phyloP scores from a whole-genome alignment of 2,329 filamentous ascomycete genomes.

The Cercospora nicotianae region DNA sequence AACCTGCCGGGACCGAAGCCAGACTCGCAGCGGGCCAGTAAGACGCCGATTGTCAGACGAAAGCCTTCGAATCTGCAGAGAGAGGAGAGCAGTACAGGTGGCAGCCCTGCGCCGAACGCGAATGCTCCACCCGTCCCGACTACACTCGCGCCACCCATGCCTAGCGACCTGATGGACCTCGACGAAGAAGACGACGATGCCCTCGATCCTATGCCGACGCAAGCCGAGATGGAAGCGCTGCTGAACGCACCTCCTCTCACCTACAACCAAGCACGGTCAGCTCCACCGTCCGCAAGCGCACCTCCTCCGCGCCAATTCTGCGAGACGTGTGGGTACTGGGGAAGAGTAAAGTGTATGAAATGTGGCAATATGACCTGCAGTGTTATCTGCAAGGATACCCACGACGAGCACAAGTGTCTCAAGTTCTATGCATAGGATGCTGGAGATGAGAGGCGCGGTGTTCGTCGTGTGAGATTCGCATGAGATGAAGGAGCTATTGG shows the following conservation, averaged over 20 bases:
- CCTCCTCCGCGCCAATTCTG: slow-evolving; percentile 67
- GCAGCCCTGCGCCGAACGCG: slow-evolving; percentile 30
- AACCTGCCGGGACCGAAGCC: slow-evolving; percentile 10
- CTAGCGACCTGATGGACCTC: slow-evolving; percentile 39
- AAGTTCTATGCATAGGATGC: slow-evolving; percentile 45
- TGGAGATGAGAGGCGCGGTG: slow-evolving; percentile 10
- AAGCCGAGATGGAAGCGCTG: slow-evolving; percentile 61
- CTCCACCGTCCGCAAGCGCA: slow-evolving; percentile 41
- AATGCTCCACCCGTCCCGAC: slow-evolving; percentile 11
- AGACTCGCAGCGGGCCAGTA: slow-evolving; percentile 35
- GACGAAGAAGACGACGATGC: slow-evolving; percentile 46
- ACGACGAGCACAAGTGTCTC: slow-evolving; percentile 70
- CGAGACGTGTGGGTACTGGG: slow-evolving; percentile 81
- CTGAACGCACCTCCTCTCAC: slow-evolving; percentile 64
- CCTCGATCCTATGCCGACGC: slow-evolving; percentile 31
- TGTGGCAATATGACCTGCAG: slow-evolving; percentile 78
- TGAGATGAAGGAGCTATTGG: background rate
- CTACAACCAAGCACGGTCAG: slow-evolving; percentile 62
- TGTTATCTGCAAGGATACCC: slow-evolving; percentile 69
- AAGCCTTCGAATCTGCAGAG: slow-evolving; percentile 25
- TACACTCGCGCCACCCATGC: slow-evolving; percentile 23
- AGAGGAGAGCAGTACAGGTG: slow-evolving; percentile 33
- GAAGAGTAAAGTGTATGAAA: slow-evolving; percentile 71
- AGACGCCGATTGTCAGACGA: slow-evolving; percentile 39
- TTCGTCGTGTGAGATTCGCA: background rate